Conservation (phyloP, 2,329 filamentous ascomycete genomes). For the Hymenoscyphus occultus region DNA sequence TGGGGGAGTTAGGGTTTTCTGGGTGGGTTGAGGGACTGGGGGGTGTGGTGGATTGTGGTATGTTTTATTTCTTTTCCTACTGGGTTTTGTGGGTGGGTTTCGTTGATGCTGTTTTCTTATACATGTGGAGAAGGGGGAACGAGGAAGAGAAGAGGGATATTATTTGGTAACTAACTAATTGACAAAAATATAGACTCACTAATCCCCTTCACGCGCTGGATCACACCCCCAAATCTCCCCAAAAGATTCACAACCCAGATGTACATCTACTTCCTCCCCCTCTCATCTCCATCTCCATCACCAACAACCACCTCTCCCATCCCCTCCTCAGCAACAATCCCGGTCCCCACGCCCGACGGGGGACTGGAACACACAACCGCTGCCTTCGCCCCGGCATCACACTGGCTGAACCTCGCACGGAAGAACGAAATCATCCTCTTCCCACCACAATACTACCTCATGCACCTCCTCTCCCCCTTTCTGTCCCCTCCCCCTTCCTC, state of each 20-base stretch:
- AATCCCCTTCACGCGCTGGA: constrained; percentile 85
- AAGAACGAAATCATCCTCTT: constrained; percentile 75
- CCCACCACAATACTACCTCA: constrained; percentile 81
- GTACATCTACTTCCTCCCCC: constrained; percentile 88
- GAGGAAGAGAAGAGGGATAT: neutral
- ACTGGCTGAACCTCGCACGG: constrained; percentile 66
- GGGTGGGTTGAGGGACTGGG: constrained; percentile 60
- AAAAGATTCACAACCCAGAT: constrained; percentile 92
- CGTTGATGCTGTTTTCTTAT: too few relatives aligned
- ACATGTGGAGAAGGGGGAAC: neutral
- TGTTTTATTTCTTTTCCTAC: constrained; percentile 20
- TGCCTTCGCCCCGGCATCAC: constrained; percentile 65
- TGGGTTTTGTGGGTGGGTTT: too few relatives aligned
- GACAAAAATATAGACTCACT: constrained; percentile 50
- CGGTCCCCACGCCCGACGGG: constrained; percentile 67
- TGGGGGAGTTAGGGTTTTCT: constrained; percentile 59
- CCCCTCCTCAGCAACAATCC: constrained; percentile 20
- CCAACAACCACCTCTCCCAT: constrained; percentile 16
- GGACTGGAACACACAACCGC: constrained; percentile 67
- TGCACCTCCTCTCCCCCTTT: constrained; percentile 56
- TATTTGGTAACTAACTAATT: neutral
- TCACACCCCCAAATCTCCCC: constrained; percentile 71
- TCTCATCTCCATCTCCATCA: constrained; percentile 31
- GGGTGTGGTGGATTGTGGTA: constrained; percentile 64
- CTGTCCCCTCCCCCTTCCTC: constrained; percentile 37